Conservation (phyloP, 1,284 basidiomycete genomes). For the Leccinum fallax region DNA sequence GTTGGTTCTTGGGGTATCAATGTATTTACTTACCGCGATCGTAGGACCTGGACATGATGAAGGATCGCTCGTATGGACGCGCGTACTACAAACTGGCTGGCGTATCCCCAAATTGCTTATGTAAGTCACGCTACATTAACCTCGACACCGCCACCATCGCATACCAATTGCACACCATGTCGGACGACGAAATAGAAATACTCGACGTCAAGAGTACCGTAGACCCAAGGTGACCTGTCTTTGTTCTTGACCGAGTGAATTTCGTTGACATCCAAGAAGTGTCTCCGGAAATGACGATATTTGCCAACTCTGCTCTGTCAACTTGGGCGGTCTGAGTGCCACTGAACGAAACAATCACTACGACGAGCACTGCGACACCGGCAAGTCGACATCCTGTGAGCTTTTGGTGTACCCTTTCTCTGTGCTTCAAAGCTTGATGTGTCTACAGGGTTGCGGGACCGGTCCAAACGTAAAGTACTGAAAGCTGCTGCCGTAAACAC, state of each 20-base stretch:
- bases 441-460: slow-evolving; percentile 11
- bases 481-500: slow-evolving; percentile 1
- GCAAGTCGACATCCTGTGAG: slow-evolving; percentile 1
- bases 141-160: slow-evolving; percentile 24
- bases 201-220: slow-evolving; percentile 11
- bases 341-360: slow-evolving; percentile 51
- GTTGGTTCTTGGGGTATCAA: not conserved
- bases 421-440: not conserved
- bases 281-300: slow-evolving; percentile 19
- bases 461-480: slow-evolving; percentile 8
- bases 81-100: slow-evolving; percentile 52
- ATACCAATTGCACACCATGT: slow-evolving; percentile 3
- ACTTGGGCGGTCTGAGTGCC: slow-evolving; percentile 41
- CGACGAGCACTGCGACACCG: slow-evolving; percentile 39
- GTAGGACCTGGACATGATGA: slow-evolving; percentile 37
- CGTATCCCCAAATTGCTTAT: slow-evolving; percentile 28
- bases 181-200: slow-evolving; percentile 32
- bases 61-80: slow-evolving; percentile 42
- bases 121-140: slow-evolving; percentile 26
- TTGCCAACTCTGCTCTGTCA: slow-evolving; percentile 54
- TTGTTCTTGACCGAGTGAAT: too few species aligned
- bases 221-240: slow-evolving; percentile 13
- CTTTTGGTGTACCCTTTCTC: not conserved
- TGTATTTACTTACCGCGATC: slow-evolving; percentile 35
- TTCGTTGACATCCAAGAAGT: slow-evolving; percentile 13